Conservation (phyloP, 169 alveolate genomes). For the Eimeria acervulina region DNA sequence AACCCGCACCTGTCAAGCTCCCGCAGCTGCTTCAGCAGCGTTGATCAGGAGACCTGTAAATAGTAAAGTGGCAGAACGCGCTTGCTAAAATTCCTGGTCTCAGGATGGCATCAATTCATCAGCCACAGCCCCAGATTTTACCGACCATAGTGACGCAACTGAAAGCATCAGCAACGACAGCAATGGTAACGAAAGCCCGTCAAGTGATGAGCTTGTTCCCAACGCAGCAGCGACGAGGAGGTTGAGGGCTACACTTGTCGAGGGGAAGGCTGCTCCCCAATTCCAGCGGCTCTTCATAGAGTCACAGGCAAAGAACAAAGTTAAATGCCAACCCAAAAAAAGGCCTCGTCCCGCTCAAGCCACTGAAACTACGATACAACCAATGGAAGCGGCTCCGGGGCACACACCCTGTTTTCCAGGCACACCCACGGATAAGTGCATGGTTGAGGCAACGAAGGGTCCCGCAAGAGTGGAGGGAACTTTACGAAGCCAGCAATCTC, state of each 20-base stretch:
- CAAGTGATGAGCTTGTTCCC: conserved; percentile 24
- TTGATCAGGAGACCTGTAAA: background rate
- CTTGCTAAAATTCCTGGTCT: background rate
- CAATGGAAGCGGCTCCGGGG: background rate
- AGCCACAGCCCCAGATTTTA: background rate
- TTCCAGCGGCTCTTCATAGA: conserved; percentile 71
- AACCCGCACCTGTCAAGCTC: background rate
- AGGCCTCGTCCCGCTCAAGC: background rate
- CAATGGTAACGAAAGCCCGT: conserved; percentile 22
- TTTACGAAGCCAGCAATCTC: conserved; percentile 33
- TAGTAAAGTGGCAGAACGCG: background rate
- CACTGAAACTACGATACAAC: background rate
- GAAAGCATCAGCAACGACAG: conserved; percentile 52
- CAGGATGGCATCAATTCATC: background rate
- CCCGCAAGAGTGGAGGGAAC: background rate
- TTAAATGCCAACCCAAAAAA: background rate
- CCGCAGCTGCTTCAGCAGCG: background rate
- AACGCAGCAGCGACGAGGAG: conserved; percentile 49
- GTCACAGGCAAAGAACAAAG: conserved; percentile 23
- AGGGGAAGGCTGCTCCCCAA: conserved; percentile 73
- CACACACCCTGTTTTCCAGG: background rate
- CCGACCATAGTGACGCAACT: background rate
- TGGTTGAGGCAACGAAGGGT: background rate
- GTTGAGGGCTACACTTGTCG: conserved; percentile 68
- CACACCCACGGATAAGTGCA: background rate